Base-by-base conservation (phyloP, 192 early-diverging fungal genomes). In the Coemansia sp. region DNA sequence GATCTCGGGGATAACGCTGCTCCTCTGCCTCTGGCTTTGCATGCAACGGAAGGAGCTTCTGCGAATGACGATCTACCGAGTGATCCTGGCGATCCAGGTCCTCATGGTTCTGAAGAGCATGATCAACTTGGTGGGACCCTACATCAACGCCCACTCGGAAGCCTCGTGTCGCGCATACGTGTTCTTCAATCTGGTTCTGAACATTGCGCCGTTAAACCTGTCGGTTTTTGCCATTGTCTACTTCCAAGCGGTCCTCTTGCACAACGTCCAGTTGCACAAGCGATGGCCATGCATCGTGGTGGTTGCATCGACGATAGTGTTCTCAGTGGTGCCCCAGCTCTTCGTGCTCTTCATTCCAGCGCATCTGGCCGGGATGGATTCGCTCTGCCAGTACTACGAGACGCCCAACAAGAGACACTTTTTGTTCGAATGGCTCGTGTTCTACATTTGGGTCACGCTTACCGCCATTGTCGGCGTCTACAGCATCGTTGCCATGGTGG, bases 361-460 rank as follows among this genome's bases (percentile, higher is more conserved):
- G 0, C 30, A 30, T 0, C 52, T 41, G 0, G 72, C 68, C 16
- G 77, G 77, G 2, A 70, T 79, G 56, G 0, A 46, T 0, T 61
- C 67, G 6, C 74, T 68, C 33, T 79, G 77, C 62, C 67, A 63
- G 18, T 79, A 55, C 21, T 34, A 33, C 15, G n/a, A 34, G 1
- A 38, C 67, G 15, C 77, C 77, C 4, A 61, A 46, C 16, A 53
- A 43, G 18, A 7, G 68, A 6, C 68, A 70, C 12, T 79, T 79
- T 64, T 26, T 65, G n/a, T 79, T 79, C 57, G 44, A 79, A 26
- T 79, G 77, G 77, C 68, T 71, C 0, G 77, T 79, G 11, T 67
- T 71, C 30, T 73, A 79, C 39, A 74, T 79, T 33, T 79, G 77
- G 77, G 52, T 70, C 7, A 18, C 59, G 0, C 8, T 79, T 34